Conservation (phyloP, 192 early-diverging fungal species). For the Dispira parvispora region DNA sequence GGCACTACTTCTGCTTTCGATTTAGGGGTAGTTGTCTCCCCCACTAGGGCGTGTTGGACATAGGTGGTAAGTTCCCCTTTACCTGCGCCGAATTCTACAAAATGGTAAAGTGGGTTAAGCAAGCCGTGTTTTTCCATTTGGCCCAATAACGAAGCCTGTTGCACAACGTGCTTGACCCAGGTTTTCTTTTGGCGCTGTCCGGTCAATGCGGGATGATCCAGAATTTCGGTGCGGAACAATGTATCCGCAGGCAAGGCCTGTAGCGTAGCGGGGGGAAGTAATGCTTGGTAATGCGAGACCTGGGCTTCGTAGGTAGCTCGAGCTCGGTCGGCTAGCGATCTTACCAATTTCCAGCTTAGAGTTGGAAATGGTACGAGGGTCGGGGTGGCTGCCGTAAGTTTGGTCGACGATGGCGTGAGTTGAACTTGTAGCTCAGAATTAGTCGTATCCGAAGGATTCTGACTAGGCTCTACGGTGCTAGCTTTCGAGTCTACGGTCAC, state of each 20-base stretch:
- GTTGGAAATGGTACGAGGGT: background rate
- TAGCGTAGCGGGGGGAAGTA: background rate
- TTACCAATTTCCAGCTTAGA: background rate
- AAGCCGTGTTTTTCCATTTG: slow-evolving; percentile 46
- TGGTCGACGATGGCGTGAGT: background rate
- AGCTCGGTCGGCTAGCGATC: background rate
- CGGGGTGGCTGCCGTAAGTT: background rate
- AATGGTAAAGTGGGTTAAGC: slow-evolving; percentile 36
- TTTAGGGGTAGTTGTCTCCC: background rate
- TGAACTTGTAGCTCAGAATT: background rate
- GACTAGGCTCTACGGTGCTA: background rate
- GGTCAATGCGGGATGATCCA: slow-evolving; percentile 19
- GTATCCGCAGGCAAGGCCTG: too few species aligned
- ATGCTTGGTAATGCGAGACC: background rate
- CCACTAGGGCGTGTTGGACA: slow-evolving; percentile 25
- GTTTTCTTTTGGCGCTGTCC: slow-evolving; percentile 8
- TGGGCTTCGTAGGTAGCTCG: background rate
- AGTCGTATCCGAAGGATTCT: background rate
- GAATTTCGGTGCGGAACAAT: slow-evolving; percentile 6
- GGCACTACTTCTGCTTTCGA: background rate
- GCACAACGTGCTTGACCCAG: slow-evolving; percentile 32
- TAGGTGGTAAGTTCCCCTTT: slow-evolving; percentile 37
- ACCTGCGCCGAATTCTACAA: slow-evolving; percentile 69
- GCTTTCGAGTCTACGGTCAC: background rate
- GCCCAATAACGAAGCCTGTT: slow-evolving; percentile 69